These are phyloP conservation scores for Pyrus bretschneideri DNA, from an alignment of 306 rosid species.

Conservation along the genomic window DNA sequence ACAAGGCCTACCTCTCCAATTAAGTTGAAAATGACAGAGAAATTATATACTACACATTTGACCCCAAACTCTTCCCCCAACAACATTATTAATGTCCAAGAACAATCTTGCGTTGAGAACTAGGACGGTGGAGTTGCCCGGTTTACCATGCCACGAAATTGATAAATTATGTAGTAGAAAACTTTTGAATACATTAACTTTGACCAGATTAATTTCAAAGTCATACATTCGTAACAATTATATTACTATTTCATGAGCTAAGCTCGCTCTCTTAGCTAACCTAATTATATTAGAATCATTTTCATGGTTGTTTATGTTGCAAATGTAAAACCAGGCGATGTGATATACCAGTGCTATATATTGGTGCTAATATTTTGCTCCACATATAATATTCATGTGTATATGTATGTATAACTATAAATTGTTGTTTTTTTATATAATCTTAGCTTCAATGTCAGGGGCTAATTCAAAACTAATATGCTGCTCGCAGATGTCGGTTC, in stretches of 20 bases:
- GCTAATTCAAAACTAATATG: slow-evolving; percentile 1
- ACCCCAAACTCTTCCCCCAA: not conserved
- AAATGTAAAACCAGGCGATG: not conserved
- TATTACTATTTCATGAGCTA: not conserved
- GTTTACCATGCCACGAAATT: not conserved
- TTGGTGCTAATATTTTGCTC: not conserved
- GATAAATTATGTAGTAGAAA: not conserved
- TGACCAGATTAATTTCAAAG: not conserved
- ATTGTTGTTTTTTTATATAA: not conserved
- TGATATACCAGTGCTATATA: not conserved
- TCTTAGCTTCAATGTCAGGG: not conserved
- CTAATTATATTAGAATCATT: not conserved
- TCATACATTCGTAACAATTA: not conserved
- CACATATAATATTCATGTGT: no score
- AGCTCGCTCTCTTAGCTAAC: not conserved
- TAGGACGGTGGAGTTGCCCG: not conserved
- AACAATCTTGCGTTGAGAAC: not conserved
- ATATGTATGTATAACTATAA: not conserved
- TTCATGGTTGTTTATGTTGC: not conserved
- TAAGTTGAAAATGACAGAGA: not conserved
- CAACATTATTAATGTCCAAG: not conserved
- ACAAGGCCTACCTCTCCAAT: not conserved
- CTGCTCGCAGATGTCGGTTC: not conserved
- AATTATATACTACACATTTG: not conserved
- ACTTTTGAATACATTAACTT: not conserved